phyloP scores from a whole-genome alignment of 371 early-diverging fungal species.

The Mucor racemosus region DNA sequence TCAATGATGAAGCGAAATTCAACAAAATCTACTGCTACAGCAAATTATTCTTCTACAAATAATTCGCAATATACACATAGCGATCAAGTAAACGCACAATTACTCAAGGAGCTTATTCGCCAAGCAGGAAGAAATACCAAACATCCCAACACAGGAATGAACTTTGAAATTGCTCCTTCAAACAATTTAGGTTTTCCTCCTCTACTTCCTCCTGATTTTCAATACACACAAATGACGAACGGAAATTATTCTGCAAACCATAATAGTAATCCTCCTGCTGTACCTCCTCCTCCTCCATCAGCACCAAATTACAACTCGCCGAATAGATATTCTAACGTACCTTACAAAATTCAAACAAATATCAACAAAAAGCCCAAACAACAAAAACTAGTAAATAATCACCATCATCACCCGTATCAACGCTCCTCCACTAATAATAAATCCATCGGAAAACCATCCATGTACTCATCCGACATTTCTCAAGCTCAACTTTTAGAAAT shows the following conservation, averaged over 20 bases:
- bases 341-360: conserved; percentile 6
- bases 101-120: conserved; percentile 18
- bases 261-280: background rate
- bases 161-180: background rate
- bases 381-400: background rate
- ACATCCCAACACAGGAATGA: background rate
- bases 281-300: background rate
- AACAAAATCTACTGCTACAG: background rate
- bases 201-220: background rate
- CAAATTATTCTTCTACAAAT: conserved; percentile 1
- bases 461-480: conserved; percentile 24
- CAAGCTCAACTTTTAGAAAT: conserved; percentile 23
- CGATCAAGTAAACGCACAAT: conserved; percentile 22
- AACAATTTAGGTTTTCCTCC: background rate
- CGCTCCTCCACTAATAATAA: background rate
- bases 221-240: background rate
- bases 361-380: background rate
- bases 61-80: conserved; percentile 9
- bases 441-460: conserved; percentile 11
- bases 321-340: background rate
- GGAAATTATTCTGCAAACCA: conserved; percentile 12
- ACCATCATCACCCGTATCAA: conserved; percentile 4
- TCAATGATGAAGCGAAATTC: background rate
- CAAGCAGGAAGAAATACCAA: conserved; percentile 16
- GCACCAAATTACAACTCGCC: background rate